These are phyloP conservation scores for Trichoderma asperelloides DNA, from an alignment of 495 filamentous ascomycete species.

Conservation along the genomic window DNA sequence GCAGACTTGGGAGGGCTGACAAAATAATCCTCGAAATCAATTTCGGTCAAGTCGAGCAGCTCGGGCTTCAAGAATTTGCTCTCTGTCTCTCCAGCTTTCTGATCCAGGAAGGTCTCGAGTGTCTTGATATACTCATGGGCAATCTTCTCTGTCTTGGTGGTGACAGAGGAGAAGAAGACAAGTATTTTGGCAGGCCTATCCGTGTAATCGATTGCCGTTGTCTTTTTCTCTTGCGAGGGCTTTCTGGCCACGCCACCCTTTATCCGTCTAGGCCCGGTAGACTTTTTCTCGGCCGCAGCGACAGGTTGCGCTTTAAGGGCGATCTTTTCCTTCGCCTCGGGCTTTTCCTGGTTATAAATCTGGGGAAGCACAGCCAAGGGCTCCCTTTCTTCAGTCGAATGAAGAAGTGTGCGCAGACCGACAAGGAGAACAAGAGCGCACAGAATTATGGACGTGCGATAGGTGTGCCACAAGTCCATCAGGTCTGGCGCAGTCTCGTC, in stretches of 20 bases:
- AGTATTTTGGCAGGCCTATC: conserved; percentile 54
- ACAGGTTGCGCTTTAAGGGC: conserved; percentile 14
- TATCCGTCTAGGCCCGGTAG: conserved; percentile 37
- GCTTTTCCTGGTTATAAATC: conserved; percentile 15
- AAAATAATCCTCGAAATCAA: conserved; percentile 90
- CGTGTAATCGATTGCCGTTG: not conserved
- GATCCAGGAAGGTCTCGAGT: conserved; percentile 28
- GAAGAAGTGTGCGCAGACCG: conserved; percentile 32
- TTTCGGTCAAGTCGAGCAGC: conserved; percentile 70
- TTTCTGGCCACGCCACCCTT: conserved; percentile 35
- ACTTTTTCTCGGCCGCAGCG: not conserved
- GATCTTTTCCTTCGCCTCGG: conserved; percentile 14
- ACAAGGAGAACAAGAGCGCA: conserved; percentile 28
- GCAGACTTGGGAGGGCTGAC: conserved; percentile 47
- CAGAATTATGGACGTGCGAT: conserved; percentile 43
- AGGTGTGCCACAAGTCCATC: conserved; percentile 46
- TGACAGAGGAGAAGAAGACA: conserved; percentile 83
- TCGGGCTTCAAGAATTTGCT: conserved; percentile 48
- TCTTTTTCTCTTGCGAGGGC: conserved; percentile 10
- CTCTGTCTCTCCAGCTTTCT: conserved; percentile 14
- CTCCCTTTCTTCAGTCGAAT: conserved; percentile 20
- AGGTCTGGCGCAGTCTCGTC: conserved; percentile 27
- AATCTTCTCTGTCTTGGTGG: conserved; percentile 64
- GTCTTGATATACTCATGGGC: conserved; percentile 49
- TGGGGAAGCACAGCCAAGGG: conserved; percentile 20